These are phyloP conservation scores for Metschnikowia lochheadii DNA, from an alignment of 805 yeast species.

Conservation along the genomic window DNA sequence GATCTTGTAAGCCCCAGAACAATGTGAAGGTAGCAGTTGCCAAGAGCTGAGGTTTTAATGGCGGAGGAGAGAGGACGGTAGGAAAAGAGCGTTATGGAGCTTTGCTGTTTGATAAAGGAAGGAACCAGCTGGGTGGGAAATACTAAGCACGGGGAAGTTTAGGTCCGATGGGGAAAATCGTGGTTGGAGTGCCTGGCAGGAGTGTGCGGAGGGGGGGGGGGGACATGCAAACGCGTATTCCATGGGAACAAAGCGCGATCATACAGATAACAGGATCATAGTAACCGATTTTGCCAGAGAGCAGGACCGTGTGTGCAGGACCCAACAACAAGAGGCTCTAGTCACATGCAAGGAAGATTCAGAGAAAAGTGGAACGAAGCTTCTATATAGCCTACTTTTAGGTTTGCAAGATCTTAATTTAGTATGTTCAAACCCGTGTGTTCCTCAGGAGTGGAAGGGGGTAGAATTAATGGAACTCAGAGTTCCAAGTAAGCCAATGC, in stretches of 20 bases:
- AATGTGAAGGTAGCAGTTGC: neutral
- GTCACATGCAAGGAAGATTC: neutral
- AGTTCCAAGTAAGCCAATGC: neutral
- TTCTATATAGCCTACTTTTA: neutral
- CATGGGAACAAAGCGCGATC: conserved; percentile 2
- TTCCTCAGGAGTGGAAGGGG: neutral
- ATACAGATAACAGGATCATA: neutral
- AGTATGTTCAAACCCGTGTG: neutral
- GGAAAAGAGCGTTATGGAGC: too few relatives aligned
- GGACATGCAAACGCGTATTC: conserved; percentile 1
- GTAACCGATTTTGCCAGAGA: neutral
- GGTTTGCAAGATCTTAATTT: neutral
- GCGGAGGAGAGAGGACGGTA: neutral
- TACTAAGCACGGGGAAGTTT: too few relatives aligned
- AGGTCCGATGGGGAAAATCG: neutral
- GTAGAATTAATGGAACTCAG: neutral
- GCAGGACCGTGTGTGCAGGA: neutral
- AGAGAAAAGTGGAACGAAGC: too few relatives aligned
- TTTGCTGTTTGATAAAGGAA: too few relatives aligned
- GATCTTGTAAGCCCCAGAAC: neutral
- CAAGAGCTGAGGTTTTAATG: neutral
- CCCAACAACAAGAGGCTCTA: neutral
- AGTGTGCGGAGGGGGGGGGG: neutral
- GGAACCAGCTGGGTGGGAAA: too few relatives aligned
- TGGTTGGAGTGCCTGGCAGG: neutral